Conservation (phyloP, 139 green algal species). For the Tetradesmus lagerheimii region DNA sequence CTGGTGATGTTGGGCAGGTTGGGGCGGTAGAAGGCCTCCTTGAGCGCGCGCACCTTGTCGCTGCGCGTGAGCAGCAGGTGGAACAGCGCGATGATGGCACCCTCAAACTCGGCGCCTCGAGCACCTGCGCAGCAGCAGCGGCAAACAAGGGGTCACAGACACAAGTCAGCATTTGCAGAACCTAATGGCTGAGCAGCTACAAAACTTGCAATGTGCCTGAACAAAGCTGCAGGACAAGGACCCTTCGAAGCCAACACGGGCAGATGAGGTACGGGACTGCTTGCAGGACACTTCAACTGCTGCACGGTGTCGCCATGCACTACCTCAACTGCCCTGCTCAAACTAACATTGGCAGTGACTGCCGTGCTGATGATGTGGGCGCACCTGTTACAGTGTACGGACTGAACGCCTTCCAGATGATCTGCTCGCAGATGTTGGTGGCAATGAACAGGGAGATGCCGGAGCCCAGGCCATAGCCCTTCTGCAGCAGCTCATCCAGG, state of each 20-base stretch:
- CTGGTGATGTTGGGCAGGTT: conserved; percentile 99
- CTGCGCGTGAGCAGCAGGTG: conserved; percentile 95
- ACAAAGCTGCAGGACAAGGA: not conserved
- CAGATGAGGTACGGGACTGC: no score
- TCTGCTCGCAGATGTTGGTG: conserved; percentile 99
- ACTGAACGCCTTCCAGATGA: conserved; percentile 99
- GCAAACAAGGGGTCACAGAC: conserved; percentile 88
- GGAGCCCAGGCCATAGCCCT: conserved; percentile 98
- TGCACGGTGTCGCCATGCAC: no score
- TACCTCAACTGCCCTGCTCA: no score
- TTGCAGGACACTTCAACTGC: no score
- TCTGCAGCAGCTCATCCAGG: conserved; percentile 98
- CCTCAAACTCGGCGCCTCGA: conserved; percentile 97
- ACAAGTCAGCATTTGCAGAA: no score
- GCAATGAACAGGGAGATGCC: conserved; percentile 99
- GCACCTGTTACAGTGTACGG: conserved; percentile 84
- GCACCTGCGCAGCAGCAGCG: conserved; percentile 74
- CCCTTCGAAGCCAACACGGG: no score
- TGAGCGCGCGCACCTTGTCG: conserved; percentile 95
- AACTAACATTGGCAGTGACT: no score
- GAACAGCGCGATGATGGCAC: conserved; percentile 97
- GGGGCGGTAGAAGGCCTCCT: conserved; percentile 98
- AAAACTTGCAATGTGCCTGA: no score
- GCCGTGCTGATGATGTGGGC: conserved; percentile 2
- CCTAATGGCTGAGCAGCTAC: no score